Evolutionary conservation across 768 basidiomycete genomes (phyloP).

Genomic region (Russula brevipes): DNA sequence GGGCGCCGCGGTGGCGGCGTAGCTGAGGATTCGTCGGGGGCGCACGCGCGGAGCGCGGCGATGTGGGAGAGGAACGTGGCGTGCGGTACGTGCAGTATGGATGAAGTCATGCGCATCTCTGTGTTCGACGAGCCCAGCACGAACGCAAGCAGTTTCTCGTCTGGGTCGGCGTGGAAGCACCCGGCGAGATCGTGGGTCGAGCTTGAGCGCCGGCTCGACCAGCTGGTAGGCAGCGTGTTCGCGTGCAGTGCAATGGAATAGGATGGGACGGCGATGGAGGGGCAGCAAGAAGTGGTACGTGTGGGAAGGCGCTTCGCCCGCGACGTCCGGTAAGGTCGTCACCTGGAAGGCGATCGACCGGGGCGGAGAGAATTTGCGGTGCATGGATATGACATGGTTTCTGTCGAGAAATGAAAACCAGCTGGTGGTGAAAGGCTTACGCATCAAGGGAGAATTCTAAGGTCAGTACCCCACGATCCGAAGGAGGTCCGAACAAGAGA

Average conservation of each 20-base stretch:
- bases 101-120: no score
- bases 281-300: background rate
- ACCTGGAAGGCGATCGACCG: background rate
- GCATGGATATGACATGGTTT: background rate
- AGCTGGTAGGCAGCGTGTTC: background rate
- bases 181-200: background rate
- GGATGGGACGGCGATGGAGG: background rate
- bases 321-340: background rate
- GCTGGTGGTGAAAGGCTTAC: background rate
- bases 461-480: background rate
- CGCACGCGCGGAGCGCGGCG: background rate
- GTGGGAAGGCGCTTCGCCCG: background rate
- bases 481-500: background rate
- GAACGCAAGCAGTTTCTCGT: background rate
- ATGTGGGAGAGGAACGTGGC: background rate
- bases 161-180: background rate
- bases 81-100: background rate
- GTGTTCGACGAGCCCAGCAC: background rate
- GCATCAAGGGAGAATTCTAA: background rate
- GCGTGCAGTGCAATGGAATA: background rate
- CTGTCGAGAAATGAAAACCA: conserved; percentile 3
- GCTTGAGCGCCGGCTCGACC: background rate
- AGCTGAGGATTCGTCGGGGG: background rate
- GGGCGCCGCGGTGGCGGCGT: background rate
- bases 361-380: background rate